These are phyloP conservation scores for Starmerella tilneyi DNA, from an alignment of 805 yeast species.

Conservation along the genomic window DNA sequence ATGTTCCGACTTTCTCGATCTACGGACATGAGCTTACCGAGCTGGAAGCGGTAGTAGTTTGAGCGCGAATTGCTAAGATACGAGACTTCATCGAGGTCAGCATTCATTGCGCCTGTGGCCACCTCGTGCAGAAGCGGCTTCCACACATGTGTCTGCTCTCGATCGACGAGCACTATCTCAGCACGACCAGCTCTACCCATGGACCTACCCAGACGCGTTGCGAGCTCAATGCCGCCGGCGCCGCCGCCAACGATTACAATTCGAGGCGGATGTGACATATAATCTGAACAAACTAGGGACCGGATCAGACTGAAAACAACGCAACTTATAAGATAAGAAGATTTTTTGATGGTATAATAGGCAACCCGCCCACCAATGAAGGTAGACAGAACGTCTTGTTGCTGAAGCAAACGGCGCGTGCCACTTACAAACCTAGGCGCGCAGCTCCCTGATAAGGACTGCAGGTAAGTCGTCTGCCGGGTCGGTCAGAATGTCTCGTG, in stretches of 20 bases:
- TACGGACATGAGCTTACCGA: background rate
- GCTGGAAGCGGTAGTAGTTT: slow-evolving; percentile 5
- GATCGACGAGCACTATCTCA: slow-evolving; percentile 3
- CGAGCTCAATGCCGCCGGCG: slow-evolving; percentile 8
- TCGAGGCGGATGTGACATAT: too few relatives aligned
- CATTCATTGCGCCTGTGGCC: slow-evolving; percentile 6
- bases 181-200: background rate
- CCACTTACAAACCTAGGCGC: too few relatives aligned
- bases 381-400: too few relatives aligned
- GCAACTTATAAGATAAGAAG: too few relatives aligned
- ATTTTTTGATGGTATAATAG: too few relatives aligned
- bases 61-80: background rate
- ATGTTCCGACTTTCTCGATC: background rate
- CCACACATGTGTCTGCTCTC: background rate
- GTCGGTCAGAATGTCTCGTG: too few relatives aligned
- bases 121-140: slow-evolving; percentile 6
- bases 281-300: too few relatives aligned
- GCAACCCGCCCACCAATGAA: too few relatives aligned
- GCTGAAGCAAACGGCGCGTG: too few relatives aligned
- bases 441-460: too few relatives aligned
- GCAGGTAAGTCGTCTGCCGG: too few relatives aligned
- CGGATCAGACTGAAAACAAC: too few relatives aligned
- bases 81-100: slow-evolving; percentile 3
- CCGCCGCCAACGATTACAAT: slow-evolving; percentile 5
- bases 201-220: slow-evolving; percentile 1